These are phyloP conservation scores for Seiridium unicorne DNA, from an alignment of 2,329 filamentous ascomycete species.

Conservation along the genomic window DNA sequence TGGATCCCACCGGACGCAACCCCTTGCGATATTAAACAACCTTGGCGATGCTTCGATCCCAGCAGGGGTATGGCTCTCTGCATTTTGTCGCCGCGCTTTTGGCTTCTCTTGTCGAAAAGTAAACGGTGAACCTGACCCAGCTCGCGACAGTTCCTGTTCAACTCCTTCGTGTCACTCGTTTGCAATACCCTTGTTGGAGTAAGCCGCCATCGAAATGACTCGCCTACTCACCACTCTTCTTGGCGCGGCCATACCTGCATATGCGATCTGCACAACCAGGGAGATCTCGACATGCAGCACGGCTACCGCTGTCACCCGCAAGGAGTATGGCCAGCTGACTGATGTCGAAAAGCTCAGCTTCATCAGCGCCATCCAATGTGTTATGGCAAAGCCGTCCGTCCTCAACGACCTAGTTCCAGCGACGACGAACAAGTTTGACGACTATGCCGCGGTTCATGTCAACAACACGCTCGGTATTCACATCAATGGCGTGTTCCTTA, in stretches of 20 bases:
- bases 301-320: neutral
- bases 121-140: too few species aligned
- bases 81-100: too few species aligned
- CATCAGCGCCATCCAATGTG: constrained; percentile 17
- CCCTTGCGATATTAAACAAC: neutral
- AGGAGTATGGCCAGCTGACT: constrained; percentile 9
- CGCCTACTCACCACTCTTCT: neutral
- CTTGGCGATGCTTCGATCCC: neutral
- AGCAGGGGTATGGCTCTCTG: neutral
- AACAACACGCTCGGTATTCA: constrained; percentile 19
- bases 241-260: neutral
- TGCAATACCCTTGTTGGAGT: too few species aligned
- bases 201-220: too few species aligned
- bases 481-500: constrained; percentile 18
- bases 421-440: constrained; percentile 20
- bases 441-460: constrained; percentile 26
- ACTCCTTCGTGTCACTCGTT: too few species aligned
- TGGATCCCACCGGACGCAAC: neutral
- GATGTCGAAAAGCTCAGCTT: constrained; percentile 15
- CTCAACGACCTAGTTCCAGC: constrained; percentile 17
- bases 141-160: too few species aligned
- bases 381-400: constrained; percentile 16
- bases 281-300: neutral
- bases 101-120: too few species aligned
- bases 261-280: neutral